Conservation (phyloP, 2,329 filamentous ascomycete genomes). For the Zymoseptoria crescenta region DNA sequence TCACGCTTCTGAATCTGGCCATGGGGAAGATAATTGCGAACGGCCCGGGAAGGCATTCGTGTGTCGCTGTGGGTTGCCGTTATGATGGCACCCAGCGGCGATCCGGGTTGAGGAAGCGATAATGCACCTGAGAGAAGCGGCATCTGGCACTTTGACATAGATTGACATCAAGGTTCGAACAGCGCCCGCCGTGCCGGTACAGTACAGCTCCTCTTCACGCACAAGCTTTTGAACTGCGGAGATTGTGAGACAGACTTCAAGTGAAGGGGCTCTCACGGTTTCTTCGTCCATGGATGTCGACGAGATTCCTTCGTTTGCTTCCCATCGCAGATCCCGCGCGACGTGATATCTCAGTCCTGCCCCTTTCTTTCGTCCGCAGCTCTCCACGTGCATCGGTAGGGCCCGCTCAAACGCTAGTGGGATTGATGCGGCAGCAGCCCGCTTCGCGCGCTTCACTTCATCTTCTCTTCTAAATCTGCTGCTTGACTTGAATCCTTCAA, state of each 20-base stretch:
- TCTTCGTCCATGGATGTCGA: too few species aligned
- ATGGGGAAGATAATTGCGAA: not conserved
- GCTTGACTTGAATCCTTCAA: not conserved
- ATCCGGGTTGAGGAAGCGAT: not conserved
- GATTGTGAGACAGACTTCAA: too few species aligned
- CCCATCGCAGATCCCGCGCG: too few species aligned
- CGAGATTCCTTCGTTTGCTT: too few species aligned
- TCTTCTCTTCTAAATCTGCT: not conserved
- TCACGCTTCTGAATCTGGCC: not conserved
- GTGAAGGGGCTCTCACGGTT: too few species aligned
- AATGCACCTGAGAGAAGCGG: too few species aligned
- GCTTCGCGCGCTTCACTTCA: not conserved
- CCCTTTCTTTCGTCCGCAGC: too few species aligned
- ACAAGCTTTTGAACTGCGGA: too few species aligned
- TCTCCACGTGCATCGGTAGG: not conserved
- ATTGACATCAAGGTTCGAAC: not conserved
- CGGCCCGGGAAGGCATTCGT: not conserved
- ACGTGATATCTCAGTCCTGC: too few species aligned
- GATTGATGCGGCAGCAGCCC: not conserved
- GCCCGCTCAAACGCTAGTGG: not conserved
- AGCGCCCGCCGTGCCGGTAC: too few species aligned
- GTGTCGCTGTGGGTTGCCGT: not conserved
- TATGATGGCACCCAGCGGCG: not conserved
- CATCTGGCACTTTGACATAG: not conserved
- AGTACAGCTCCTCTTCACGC: too few species aligned